Evolutionary conservation across 345 rosid species (phyloP).

Genomic region (Leavenworthia alabamica): DNA sequence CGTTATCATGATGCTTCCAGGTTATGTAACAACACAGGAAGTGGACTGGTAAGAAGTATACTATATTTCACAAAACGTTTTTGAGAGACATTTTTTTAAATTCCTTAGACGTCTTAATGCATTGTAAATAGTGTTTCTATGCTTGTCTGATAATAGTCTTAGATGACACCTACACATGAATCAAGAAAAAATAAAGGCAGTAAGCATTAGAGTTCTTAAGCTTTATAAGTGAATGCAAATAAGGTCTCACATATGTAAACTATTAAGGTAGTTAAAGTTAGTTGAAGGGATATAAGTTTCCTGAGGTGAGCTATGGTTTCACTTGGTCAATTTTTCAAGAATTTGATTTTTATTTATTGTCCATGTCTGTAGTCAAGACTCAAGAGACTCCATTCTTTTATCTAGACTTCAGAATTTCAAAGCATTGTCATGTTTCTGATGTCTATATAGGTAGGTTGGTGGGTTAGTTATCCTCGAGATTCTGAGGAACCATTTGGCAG

Average conservation of each 20-base stretch:
- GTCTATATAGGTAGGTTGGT: constrained; percentile 82
- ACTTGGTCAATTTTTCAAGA: not conserved
- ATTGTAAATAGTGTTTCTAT: not conserved
- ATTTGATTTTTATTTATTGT: not conserved
- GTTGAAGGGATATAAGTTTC: not conserved
- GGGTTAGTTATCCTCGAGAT: constrained; percentile 83
- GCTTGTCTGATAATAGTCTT: not conserved
- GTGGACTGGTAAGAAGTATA: constrained; percentile 62
- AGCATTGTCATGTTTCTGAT: constrained; percentile 20
- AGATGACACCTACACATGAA: not conserved
- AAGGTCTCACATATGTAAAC: not conserved
- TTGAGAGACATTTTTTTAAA: not conserved
- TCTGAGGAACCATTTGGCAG: constrained; percentile 84
- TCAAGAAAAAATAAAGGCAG: not conserved
- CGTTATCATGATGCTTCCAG: constrained; percentile 84
- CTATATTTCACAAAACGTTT: not conserved
- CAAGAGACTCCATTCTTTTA: constrained; percentile 1
- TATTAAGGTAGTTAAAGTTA: not conserved
- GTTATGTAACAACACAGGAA: constrained; percentile 64
- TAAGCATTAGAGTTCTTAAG: not conserved
- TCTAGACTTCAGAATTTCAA: not conserved
- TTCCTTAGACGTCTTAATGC: not conserved
- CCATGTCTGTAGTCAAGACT: not conserved
- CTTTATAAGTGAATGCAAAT: not conserved
- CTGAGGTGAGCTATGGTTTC: not conserved